Evolutionary conservation across 495 filamentous ascomycete genomes (phyloP), one percentile per base, ranked within the genome.

Genomic region (Penicillium flavigenum): DNA sequence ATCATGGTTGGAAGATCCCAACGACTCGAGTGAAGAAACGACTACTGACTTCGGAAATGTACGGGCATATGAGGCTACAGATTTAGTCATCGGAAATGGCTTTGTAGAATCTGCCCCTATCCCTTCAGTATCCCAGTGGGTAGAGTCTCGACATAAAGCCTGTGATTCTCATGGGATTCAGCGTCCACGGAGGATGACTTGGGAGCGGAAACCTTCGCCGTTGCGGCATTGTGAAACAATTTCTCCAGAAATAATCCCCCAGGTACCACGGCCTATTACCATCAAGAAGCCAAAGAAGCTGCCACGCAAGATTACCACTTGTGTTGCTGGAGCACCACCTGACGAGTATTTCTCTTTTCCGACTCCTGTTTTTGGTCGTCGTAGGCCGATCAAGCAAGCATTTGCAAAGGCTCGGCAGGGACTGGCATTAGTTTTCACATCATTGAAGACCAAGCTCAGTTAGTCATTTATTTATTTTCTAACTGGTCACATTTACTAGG

Each of bases 81-180:
- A 41, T 5, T 27, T 29, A 1, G 52, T 32, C 11, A 24, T 61
- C 16, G 65, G 67, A 8, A 71, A 68, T 27, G 68, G 63, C n/a
- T 66, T 64, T 11, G 24, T 58, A 0, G 19, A 41, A n/a, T 41
- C 36, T 3, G 24, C 39, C 10, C 0, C 4, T 4, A 53, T 53
- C 7, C 27, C 10, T 1, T 27, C 51, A 5, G 1, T 14, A 1
- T 22, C 10, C 1, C 5, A 43, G 2, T 53, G 51, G 51, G 1
- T 2, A 4, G 32, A 29, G 14, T 17, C 8, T 7, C 49, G 36
- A 2, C 5, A 20, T 44, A n/a, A 43, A n/a, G 20, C 31, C 11
- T 22, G 1, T 20, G 0, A 42, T 10, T 1, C 16, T 8, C 11
- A 16, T 5, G 34, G 11, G 3, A 16, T 8, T n/a, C 5, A 19